phyloP scores from a whole-genome alignment of 108 stramenopile genomes.

The Seminavis robusta region DNA sequence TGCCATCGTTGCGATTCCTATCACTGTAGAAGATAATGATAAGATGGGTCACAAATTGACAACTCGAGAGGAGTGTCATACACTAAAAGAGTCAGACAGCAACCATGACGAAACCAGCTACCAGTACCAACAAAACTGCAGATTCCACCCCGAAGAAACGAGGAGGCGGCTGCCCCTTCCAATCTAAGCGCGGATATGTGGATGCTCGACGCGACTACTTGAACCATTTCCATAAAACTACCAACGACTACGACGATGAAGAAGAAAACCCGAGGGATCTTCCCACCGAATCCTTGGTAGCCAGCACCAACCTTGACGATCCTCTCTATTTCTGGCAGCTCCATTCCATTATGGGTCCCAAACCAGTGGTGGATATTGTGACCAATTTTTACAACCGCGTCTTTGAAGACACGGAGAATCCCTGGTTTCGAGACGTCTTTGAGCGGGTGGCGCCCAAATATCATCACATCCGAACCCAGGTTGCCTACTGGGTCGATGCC shows the following conservation, averaged over 20 bases:
- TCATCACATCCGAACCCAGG: constrained; percentile 21
- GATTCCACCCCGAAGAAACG: too few species aligned
- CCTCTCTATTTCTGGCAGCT: constrained; percentile 35
- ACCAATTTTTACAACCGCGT: constrained; percentile 20
- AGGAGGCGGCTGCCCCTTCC: too few species aligned
- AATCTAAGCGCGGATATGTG: too few species aligned
- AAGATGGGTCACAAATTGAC: too few species aligned
- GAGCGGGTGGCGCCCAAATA: constrained; percentile 2
- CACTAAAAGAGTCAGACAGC: too few species aligned
- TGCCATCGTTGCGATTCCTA: too few species aligned
- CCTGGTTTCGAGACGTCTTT: constrained; percentile 13
- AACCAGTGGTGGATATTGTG: constrained; percentile 17
- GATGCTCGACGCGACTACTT: too few species aligned
- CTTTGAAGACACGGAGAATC: constrained; percentile 11
- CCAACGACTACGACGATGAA: background rate
- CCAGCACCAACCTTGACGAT: background rate
- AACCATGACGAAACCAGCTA: too few species aligned
- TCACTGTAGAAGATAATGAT: too few species aligned
- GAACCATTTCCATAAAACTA: background rate
- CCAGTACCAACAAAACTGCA: too few species aligned
- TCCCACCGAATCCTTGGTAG: background rate
- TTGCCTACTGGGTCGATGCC: constrained; percentile 19
- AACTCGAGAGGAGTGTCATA: too few species aligned
- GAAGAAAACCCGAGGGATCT: too few species aligned
- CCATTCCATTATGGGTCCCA: constrained; percentile 11